Base-by-base conservation (phyloP, 2,329 filamentous ascomycete species). In the Sphaerulina vaccinii region DNA sequence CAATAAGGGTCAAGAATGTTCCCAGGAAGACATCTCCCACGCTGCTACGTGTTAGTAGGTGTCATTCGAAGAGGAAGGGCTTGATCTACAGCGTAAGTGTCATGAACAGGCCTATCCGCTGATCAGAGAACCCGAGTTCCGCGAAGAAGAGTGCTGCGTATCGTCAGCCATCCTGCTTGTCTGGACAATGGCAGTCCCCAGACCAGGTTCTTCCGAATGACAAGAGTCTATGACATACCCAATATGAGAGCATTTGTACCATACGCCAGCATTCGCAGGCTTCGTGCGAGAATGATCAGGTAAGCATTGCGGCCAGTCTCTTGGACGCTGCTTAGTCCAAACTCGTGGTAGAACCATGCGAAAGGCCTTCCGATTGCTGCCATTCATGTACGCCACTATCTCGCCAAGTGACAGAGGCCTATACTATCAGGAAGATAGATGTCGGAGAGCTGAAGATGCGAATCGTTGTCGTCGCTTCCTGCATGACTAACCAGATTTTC, bases 281-380 rank as follows among this genome's bases (percentile, higher is more conserved):
- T 54, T n/a, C 80, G 71, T 5, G 73, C 71, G 33, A 79, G 53
- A 57, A 84, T 83, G 62, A 82, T 73, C 36, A 82, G 70, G 62
- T 72, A 76, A 43, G 78, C 78, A 70, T 82, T 75, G 10, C 64
- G 58, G 24, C 66, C 66, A 2, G 65, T 67, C 11, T 57, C 56
- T 27, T 63, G 58, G 42, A 68, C 64, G n/a, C 61, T 61, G 5
- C 42, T 57, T n/a, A 69, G 45, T 9, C 66, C 66, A 50, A 68
- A 68, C 15, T 64, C 65, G 49, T 62, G 51, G 49, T 67, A 65
- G 57, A 68, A 65, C 65, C 66, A 68, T 18, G 29, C 24, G 23
- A 62, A 54, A 10, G 62, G 59, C 6, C 50, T 48, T 39, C 54
- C 47, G 40, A 61, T 32, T 19, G 54, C 35, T 45, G 61, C 56